These are phyloP conservation scores for Stygiomarasmius scandens DNA, from an alignment of 1,284 basidiomycete species.

Conservation along the genomic window DNA sequence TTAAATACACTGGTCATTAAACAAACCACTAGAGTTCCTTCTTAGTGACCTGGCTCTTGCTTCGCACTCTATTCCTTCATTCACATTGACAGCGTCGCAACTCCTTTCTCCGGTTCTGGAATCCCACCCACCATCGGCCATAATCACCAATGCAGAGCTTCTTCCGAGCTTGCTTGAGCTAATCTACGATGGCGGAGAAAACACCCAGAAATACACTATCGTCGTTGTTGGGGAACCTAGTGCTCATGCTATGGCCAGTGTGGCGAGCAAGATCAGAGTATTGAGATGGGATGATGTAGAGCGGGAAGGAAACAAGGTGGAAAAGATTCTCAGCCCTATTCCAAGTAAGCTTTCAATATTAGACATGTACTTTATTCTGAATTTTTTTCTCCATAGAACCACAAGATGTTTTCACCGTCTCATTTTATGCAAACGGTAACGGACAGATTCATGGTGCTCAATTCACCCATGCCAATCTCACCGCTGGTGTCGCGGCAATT, in stretches of 20 bases:
- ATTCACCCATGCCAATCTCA: constrained; percentile 77
- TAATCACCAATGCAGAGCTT: constrained; percentile 66
- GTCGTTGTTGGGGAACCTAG: constrained; percentile 67
- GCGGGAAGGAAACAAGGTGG: constrained; percentile 53
- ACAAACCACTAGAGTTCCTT: constrained; percentile 60
- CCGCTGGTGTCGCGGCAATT: constrained; percentile 75
- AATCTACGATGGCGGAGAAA: constrained; percentile 59
- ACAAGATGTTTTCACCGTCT: constrained; percentile 64
- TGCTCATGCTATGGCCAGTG: constrained; percentile 40
- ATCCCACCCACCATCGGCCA: constrained; percentile 63
- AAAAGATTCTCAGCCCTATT: constrained; percentile 46
- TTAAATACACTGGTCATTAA: constrained; percentile 1
- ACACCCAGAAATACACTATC: constrained; percentile 54
- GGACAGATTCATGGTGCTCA: constrained; percentile 62
- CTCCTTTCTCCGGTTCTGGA: constrained; percentile 66
- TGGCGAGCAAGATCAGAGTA: constrained; percentile 54
- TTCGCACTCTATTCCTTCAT: constrained; percentile 67
- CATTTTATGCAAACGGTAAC: constrained; percentile 57
- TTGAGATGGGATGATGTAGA: constrained; percentile 68
- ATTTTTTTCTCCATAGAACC: constrained; percentile 45
- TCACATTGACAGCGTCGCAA: constrained; percentile 62
- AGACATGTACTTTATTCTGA: not conserved
- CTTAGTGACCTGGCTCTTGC: constrained; percentile 77
- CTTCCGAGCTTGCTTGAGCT: constrained; percentile 67
- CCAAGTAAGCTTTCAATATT: constrained; percentile 45